These are phyloP conservation scores for Thuja plicata DNA, from an alignment of 83 land plant species.

Conservation along the genomic window DNA sequence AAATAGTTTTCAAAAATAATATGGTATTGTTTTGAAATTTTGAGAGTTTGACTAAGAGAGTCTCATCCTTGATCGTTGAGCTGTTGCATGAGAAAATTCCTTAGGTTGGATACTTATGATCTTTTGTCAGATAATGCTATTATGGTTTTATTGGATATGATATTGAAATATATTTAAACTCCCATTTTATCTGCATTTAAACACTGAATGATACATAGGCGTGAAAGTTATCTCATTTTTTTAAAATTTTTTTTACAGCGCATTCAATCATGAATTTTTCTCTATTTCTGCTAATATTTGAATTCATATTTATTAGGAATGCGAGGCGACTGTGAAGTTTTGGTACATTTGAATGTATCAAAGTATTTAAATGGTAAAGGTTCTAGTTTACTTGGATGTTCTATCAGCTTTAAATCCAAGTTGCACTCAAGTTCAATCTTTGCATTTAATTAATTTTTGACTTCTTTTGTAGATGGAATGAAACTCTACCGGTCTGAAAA, in stretches of 20 bases:
- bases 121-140: neutral
- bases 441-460: neutral
- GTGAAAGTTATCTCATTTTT: neutral
- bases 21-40: neutral
- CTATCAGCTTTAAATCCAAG: neutral
- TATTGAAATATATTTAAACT: no score
- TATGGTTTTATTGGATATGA: neutral
- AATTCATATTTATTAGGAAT: slow-evolving; percentile 50
- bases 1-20: no score
- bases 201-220: neutral
- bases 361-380: slow-evolving; percentile 75
- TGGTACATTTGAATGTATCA: slow-evolving; percentile 72
- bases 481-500: slow-evolving; percentile 83
- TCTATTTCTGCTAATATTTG: neutral
- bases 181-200: neutral
- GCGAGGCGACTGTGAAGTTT: slow-evolving; percentile 63
- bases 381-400: neutral
- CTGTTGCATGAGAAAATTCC: neutral
- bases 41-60: neutral
- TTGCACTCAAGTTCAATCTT: neutral
- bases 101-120: no score
- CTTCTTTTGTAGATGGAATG: slow-evolving; percentile 62
- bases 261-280: neutral
- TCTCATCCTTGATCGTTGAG: neutral
- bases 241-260: neutral